phyloP scores from a whole-genome alignment of 345 rosid species.

The Populus simonii region DNA sequence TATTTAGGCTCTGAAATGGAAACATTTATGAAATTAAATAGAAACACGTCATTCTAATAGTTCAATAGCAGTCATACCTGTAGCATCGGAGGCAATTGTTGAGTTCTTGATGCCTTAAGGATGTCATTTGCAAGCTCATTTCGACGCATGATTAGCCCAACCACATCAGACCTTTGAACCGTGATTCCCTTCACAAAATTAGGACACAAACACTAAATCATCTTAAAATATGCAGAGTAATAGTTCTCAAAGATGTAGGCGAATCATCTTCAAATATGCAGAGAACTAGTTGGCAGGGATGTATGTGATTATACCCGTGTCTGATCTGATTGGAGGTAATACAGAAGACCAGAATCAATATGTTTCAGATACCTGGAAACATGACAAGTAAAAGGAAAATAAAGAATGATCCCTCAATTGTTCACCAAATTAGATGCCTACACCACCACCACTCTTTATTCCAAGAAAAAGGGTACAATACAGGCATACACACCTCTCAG shows the following conservation, averaged over 20 bases:
- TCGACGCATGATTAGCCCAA: conserved; percentile 91
- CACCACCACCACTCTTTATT: not conserved
- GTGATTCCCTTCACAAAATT: conserved; percentile 57
- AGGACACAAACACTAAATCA: not conserved
- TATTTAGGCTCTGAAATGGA: conserved; percentile 62
- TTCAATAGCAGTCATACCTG: conserved; percentile 45
- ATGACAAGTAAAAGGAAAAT: conserved; percentile 7
- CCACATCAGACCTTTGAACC: conserved; percentile 79
- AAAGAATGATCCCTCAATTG: conserved; percentile 9
- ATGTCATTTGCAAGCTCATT: conserved; percentile 88
- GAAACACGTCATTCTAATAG: conserved; percentile 7
- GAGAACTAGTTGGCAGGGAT: conserved; percentile 5
- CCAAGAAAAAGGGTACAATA: conserved; percentile 2
- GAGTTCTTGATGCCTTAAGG: conserved; percentile 64
- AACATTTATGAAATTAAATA: conserved; percentile 13
- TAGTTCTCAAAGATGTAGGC: not conserved
- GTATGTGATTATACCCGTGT: conserved; percentile 57
- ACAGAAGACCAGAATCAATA: conserved; percentile 81
- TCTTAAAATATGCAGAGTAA: no score
- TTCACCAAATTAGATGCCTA: not conserved
- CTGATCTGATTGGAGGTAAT: conserved; percentile 81
- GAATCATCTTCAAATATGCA: conserved; percentile 11
- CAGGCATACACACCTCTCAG: conserved; percentile 71
- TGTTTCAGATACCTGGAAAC: conserved; percentile 63
- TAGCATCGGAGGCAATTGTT: conserved; percentile 83